Base-by-base conservation (phyloP, 2,329 filamentous ascomycete genomes). In the Sporothrix variecibatus region DNA sequence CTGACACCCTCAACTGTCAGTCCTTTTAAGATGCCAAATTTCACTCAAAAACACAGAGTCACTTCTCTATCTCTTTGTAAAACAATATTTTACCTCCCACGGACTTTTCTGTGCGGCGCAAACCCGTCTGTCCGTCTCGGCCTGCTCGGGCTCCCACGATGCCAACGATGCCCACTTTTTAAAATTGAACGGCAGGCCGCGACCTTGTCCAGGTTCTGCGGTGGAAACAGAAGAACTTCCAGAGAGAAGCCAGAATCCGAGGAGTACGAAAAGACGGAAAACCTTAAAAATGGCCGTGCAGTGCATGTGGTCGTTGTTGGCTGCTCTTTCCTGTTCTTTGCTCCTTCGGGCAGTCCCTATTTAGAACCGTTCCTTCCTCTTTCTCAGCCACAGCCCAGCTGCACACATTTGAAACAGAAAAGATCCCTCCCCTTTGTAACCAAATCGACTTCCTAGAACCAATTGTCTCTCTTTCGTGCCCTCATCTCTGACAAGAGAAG, bases 141-240 rank as follows among this genome's bases (percentile, higher is more conserved):
- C 9, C 60, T 43, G 60, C 60, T 65, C 60, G 60, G 60, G 34
- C 26, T 65, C 60, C 62, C 38, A 20, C 28, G 43, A 51, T 34
- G 40, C 65, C 65, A 26, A 69, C 65, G 43, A 51, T 34, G 40
- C 65, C 65, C 43, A 69, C 65, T 69, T 69, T 69, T 69, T 51
- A 51, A 69, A 69, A 69, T 69, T 68, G 64, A 68, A n/a, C 43
- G 23, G 31, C 34, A n/a, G 31, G 34, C 53, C 28, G 26, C 34
- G n/a, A 65, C n/a, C 17, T 12, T 64, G 56, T n/a, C 60, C 20
- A 40, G 31, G 60, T 40, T 64, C 34, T 9, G 34, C 60, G 17
- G 34, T 15, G 31, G 20, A 31, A 64, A 40, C 20, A 31, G 34
- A 46, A 46, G 6, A 9, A 26, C 43, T 31, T n/a, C 23, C 15